Base-by-base conservation (phyloP, 169 alveolate species). In the Plasmodium yoelii region DNA sequence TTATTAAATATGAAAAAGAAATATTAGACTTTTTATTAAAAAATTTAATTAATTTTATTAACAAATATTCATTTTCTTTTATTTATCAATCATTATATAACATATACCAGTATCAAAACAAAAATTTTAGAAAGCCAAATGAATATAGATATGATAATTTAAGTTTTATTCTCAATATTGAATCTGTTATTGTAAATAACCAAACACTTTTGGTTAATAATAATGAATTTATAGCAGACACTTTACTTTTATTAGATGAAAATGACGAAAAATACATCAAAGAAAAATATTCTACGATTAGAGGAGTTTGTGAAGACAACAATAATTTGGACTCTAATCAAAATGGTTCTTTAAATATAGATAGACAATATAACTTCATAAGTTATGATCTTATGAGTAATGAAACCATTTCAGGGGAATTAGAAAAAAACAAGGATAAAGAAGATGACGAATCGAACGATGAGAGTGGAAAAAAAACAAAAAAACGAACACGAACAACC, bases 11-110 rank as follows among this genome's bases (percentile, higher is more conserved):
- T 44, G 87, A 86, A 60, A 70, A 70, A 24, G 84, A 86, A 44
- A 71, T 86, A 34, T 15, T 86, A 86, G 72, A 86, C 49, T 68
- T 82, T 57, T 57, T 82, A 47, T 70, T 82, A 67, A 82, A 82
- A 67, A 82, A 82, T 67, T 65, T 82, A 82, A 82, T 82, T 15
- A 82, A 82, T 60, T 82, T 61, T 67, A 82, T 82, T 82, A 82
- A 67, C 57, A 57, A 82, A 34, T 70, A 56, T 82, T 82, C 90
- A 13, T 82, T 82, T 47, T 55, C 24, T 15, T 44, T 19, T 18
- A 82, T 82, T 28, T 82, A 82, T 44, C 80, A 47, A 19, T 82
- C 90, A 5, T 70, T 82, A 82, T 82, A 67, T 61, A 82, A 82
- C 53, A 67, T 82, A 65, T 82, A 68, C 8, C 90, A 82, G 5